Evolutionary conservation across 2,329 filamentous ascomycete species (phyloP), one percentile per base, ranked within the genome.

Genomic region (Colletotrichum musicola): DNA sequence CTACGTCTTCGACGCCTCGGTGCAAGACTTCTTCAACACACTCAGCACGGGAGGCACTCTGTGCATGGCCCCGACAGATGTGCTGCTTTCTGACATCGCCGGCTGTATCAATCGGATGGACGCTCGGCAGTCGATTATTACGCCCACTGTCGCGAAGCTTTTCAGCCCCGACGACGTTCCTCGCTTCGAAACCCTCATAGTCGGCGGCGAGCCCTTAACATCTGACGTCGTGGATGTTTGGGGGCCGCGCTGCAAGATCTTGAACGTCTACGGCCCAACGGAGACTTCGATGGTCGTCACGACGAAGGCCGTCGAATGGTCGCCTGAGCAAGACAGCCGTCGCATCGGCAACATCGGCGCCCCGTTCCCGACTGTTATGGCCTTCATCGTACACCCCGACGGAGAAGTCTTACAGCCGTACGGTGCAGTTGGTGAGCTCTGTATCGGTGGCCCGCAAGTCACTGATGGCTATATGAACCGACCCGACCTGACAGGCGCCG

Each of bases 231-330:
- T 70, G 12, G 64, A 67, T 6, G n/a, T 20, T 6, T 70, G 66
- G 71, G 55, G 40, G n/a, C 61, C 59, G 9, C 47, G 62, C 18
- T 50, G 64, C 25, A 54, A 60, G 3, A 27, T 74, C 14, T 50
- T 73, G 35, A 73, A 74, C 12, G 68, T 57, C 16, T 73, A 72
- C 46, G 73, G 73, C 1, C 73, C 73, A 3, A 68, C 73, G 1
- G 72, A 72, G 53, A 71, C 65, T 0, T 61, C 56, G 14, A 72
- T 69, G 53, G 65, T 67, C 7, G 70, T 70, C 27, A 60, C 49
- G 7, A 69, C 64, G 5, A 64, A 68, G 42, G 50, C 69, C 6
- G 22, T 68, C 16, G 22, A 51, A n/a, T 16, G 14, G 16, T 16
- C 14, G 42, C 16, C 14, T 7, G 18, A 18, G n/a, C 4, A 10